Percentiles rank a stretch among this genome's conserved stretches.
phyloP scores from a whole-genome alignment of 306 rosid species.

The Rosa rugosa region DNA sequence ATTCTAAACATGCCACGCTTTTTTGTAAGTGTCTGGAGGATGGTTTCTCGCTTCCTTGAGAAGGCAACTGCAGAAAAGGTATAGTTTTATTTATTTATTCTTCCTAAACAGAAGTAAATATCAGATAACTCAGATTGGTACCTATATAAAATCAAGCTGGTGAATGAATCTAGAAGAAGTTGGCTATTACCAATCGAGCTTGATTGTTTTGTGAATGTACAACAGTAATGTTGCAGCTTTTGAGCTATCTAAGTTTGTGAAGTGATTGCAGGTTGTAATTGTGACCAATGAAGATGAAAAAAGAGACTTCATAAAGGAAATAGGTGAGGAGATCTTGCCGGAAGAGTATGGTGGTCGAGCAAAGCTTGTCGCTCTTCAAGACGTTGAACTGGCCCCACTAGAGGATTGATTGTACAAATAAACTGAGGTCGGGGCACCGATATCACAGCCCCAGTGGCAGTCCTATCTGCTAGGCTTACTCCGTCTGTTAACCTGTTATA shows the following conservation, averaged over 20 bases:
- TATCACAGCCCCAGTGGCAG: neutral
- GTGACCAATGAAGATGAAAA: slow-evolving; percentile 68
- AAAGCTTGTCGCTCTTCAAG: slow-evolving; percentile 60
- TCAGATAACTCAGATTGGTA: neutral
- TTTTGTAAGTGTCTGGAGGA: slow-evolving; percentile 85
- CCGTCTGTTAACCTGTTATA: neutral
- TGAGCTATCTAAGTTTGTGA: slow-evolving; percentile 20
- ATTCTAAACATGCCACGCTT: slow-evolving; percentile 82
- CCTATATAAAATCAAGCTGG: neutral
- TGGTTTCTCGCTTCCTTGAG: slow-evolving; percentile 79
- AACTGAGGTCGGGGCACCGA: neutral
- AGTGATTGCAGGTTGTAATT: slow-evolving; percentile 66
- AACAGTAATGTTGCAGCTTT: neutral
- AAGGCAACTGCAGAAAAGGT: slow-evolving; percentile 86
- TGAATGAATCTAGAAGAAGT: neutral
- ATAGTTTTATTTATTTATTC: neutral
- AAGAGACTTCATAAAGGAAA: slow-evolving; percentile 46
- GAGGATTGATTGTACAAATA: slow-evolving; percentile 34
- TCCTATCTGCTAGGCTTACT: neutral
- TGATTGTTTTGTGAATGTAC: neutral
- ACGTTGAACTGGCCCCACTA: slow-evolving; percentile 41
- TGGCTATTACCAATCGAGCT: neutral
- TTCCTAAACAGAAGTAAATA: neutral
- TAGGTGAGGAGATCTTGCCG: slow-evolving; percentile 82
- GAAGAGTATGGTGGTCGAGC: slow-evolving; percentile 84